These are phyloP conservation scores for Colletotrichum gigasporum DNA, from an alignment of 2,329 filamentous ascomycete species.

Conservation along the genomic window DNA sequence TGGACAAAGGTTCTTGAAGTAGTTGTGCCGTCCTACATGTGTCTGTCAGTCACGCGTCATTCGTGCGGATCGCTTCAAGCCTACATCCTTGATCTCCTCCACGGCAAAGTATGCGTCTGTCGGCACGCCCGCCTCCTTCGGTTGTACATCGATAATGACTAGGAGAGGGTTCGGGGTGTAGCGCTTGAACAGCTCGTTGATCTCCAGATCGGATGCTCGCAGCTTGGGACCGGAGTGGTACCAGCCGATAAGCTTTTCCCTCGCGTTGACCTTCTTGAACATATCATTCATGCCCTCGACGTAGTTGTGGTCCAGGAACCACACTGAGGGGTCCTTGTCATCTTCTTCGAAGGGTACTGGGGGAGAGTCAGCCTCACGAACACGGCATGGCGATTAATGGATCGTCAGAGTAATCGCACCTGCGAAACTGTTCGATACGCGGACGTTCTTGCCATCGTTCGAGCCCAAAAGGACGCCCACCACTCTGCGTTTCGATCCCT, in stretches of 20 bases:
- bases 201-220: slow-evolving; percentile 94
- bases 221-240: slow-evolving; percentile 99
- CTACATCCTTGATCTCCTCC: slow-evolving; percentile 99
- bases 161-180: slow-evolving; percentile 97
- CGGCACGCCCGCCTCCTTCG: slow-evolving; percentile 96
- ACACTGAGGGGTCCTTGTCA: slow-evolving; percentile 97
- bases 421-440: slow-evolving; percentile 98
- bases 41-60: slow-evolving; percentile 22
- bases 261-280: slow-evolving; percentile 99
- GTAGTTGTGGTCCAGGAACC: slow-evolving; percentile 99
- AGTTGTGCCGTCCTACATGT: slow-evolving; percentile 86
- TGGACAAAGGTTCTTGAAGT: slow-evolving; percentile 98
- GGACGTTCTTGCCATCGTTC: slow-evolving; percentile 94
- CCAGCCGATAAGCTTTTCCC: slow-evolving; percentile 99
- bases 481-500: slow-evolving; percentile 86
- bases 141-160: slow-evolving; percentile 98
- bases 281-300: slow-evolving; percentile 99
- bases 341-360: slow-evolving; percentile 98
- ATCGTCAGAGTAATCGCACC: slow-evolving; percentile 61
- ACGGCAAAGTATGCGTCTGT: slow-evolving; percentile 99
- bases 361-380: slow-evolving; percentile 27
- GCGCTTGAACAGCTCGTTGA: slow-evolving; percentile 99
- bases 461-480: slow-evolving; percentile 95
- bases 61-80: slow-evolving; percentile 32
- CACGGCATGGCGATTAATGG: slow-evolving; percentile 14